Percentiles rank a stretch among this genome's conserved stretches.
Conservation (phyloP, 1,139 yeast genomes). For the Nakaseomyces sp. region DNA sequence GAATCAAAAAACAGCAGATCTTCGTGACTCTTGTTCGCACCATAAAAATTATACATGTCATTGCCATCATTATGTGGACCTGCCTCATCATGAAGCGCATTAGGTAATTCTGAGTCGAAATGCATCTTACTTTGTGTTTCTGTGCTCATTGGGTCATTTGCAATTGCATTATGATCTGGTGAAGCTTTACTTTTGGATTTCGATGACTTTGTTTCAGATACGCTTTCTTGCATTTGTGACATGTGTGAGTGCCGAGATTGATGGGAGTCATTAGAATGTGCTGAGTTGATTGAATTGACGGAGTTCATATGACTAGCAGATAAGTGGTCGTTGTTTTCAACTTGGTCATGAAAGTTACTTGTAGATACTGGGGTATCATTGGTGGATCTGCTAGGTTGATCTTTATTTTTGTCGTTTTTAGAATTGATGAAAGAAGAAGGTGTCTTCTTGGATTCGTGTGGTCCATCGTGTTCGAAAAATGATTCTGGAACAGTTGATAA, state of each 20-base stretch:
- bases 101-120: neutral
- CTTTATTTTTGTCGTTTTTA: neutral
- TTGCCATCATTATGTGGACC: neutral
- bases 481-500: conserved; percentile 17
- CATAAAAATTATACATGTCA: conserved; percentile 2
- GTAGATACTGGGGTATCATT: conserved; percentile 8
- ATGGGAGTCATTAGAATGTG: neutral
- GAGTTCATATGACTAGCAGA: neutral
- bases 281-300: neutral
- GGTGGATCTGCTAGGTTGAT: conserved; percentile 8
- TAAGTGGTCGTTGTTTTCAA: neutral
- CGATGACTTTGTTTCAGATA: neutral
- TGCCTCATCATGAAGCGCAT: neutral
- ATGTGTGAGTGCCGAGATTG: neutral
- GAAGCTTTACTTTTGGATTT: neutral
- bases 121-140: neutral
- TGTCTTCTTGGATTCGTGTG: neutral
- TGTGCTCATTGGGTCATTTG: neutral
- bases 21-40: neutral
- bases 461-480: conserved; percentile 2
- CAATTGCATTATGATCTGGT: neutral
- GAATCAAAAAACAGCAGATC: conserved; percentile 3
- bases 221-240: neutral
- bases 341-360: neutral
- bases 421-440: neutral